phyloP scores from a whole-genome alignment of 768 basidiomycete genomes.

The Candolleomyces aberdarensis region DNA sequence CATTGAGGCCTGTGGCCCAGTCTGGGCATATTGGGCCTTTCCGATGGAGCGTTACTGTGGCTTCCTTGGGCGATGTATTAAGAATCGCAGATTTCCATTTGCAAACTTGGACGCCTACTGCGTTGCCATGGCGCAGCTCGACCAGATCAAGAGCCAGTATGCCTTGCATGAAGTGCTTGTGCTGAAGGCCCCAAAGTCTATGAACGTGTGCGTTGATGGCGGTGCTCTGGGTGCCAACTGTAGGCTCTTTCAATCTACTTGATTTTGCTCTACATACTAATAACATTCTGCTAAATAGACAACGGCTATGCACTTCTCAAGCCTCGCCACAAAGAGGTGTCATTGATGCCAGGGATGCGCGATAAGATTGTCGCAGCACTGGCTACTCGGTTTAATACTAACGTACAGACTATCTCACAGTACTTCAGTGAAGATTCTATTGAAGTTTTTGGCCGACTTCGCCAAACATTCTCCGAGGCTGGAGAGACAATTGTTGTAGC shows the following conservation, averaged over 20 bases:
- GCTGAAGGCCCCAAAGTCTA: not conserved
- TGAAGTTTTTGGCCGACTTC: not conserved
- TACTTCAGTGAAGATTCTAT: too few species aligned
- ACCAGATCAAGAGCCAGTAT: not conserved
- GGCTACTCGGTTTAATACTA: not conserved
- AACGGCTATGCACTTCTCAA: not conserved
- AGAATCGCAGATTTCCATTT: not conserved
- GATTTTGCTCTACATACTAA: too few species aligned
- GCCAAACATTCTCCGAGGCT: not conserved
- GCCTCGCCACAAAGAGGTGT: not conserved
- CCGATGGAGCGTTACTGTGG: not conserved
- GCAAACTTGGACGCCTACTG: not conserved
- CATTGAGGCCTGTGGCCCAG: not conserved
- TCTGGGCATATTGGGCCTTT: not conserved
- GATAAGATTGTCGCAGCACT: not conserved
- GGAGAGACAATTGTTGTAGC: not conserved
- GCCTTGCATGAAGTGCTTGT: not conserved
- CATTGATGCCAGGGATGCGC: not conserved
- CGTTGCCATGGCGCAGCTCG: not conserved
- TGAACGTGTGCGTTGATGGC: not conserved
- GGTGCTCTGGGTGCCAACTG: too few species aligned
- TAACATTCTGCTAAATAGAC: too few species aligned
- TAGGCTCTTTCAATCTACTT: too few species aligned
- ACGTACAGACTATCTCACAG: not conserved
- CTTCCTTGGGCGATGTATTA: not conserved